Base-by-base conservation (phyloP, 805 yeast genomes). In the Candida caryicola region DNA sequence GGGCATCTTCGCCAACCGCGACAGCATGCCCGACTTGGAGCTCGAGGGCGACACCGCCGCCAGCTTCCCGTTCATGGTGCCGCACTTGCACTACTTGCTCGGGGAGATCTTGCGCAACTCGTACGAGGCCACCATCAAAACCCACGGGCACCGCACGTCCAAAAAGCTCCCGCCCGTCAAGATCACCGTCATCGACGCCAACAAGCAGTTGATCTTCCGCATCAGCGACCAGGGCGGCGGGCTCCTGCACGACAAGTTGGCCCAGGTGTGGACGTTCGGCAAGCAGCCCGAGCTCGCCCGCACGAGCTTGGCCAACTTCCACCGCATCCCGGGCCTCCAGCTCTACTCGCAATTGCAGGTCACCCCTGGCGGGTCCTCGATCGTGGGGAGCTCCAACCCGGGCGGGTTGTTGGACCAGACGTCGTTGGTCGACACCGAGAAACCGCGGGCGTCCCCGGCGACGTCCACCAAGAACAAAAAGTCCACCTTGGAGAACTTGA, bases 151-250 rank as follows among this genome's bases (percentile, higher is more conserved):
- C 3, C 41, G 41, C 13, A 50, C 59, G 2, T 45, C 53, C 4
- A 34, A 59, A 5, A 66, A 68, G 35, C 80, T 88, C 2, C 82
- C 84, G 1, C 87, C 95, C 0, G 79, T 91, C n/a, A 66, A 64
- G n/a, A 84, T 91, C 12, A 79, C 88, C 6, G 76, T 91, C 7
- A 71, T 85, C 2, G 75, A 82, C 44, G 77, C 85, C 14, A 70
- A 76, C 9, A 82, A 79, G 27, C 77, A 81, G 33, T 81, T 87
- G 18, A 68, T 81, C 3, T 83, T 91, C 57, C 73, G 95, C 36
- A 78, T 91, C 34, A 81, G 91, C 4, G 99, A 91, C 60, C 81
- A 76, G 48, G 97, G 96, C 3, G 97, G 97, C 19, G 99, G 98
- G 1, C 66, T 91, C 34, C 69, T 75, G 8, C 71, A 73, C 31